Evolutionary conservation across 1,284 basidiomycete species (phyloP), one percentile per base, ranked within the genome.

Genomic region (Coniferiporia weirii): DNA sequence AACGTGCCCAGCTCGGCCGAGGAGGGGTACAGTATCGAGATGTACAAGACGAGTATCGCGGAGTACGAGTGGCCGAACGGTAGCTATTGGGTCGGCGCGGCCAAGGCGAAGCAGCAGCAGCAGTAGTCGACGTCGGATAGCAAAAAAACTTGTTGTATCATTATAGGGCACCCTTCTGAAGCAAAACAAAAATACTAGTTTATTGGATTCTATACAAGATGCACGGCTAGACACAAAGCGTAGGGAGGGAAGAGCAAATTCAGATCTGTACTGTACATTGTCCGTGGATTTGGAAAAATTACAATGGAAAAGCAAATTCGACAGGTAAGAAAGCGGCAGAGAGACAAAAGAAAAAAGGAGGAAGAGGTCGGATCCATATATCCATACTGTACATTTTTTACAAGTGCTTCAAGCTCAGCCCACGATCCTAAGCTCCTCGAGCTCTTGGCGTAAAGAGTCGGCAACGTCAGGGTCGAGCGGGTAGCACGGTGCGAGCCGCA

Each of bases 1-100:
- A 94, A 94, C 64, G 85, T 91, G 1, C 89, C 89, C 0, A 75
- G 64, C 63, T 79, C 85, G 64, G 72, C 84, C 0, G 70, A 75
- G 10, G 89, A 89, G 66, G 89, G 89, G 1, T 91, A 91, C 70
- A 89, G 89, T 64, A 91, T 91, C 68, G 86, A 92, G 74, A 91
- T 91, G 82, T 76, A 81, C 67, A 77, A 82, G 68, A 69, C 76
- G 55, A 90, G 87, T 67, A 87, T 91, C 62, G 81, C 79, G 3
- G 82, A 89, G 67, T 91, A 79, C 66, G 84, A 89, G 70, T 91
- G 81, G 80, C 89, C 89, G 2, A 75, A 82, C 66, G 89, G 89
- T 3, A 79, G 81, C 4, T 91, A 90, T 69, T 91, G 89, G 89
- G 75, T 70, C 20, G 67, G 70, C 32, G 34, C 53, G n/a, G 45